These are phyloP conservation scores for Pichia sp. DNA, from an alignment of 1,139 yeast genomes.

Conservation along the genomic window DNA sequence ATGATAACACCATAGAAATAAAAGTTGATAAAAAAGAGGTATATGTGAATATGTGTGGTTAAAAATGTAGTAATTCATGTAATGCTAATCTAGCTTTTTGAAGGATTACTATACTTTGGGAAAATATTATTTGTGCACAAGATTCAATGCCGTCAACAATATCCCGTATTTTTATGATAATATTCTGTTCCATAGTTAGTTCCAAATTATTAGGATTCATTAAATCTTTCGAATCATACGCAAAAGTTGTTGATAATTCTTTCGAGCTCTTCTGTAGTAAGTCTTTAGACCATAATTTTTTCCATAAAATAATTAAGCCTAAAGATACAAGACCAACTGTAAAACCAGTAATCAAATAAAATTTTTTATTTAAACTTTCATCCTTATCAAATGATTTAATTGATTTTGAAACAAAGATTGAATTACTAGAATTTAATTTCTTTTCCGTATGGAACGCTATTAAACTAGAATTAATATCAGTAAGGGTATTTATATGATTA, in stretches of 20 bases:
- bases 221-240: background rate
- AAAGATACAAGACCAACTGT: constrained; percentile 27
- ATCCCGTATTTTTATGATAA: background rate
- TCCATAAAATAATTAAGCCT: constrained; percentile 24
- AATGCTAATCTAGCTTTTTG: constrained; percentile 6
- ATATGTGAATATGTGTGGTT: background rate
- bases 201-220: background rate
- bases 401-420: background rate
- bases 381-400: background rate
- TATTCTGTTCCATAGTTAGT: background rate
- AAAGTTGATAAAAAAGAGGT: background rate
- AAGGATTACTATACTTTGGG: constrained; percentile 3
- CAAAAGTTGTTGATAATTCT: background rate
- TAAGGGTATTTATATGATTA: constrained; percentile 1
- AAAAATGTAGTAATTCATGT: constrained; percentile 1
- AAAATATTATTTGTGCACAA: constrained; percentile 2
- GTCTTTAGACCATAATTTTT: constrained; percentile 12
- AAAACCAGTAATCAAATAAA: constrained; percentile 22
- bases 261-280: background rate
- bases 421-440: background rate
- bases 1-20: background rate
- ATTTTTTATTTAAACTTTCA: constrained; percentile 1
- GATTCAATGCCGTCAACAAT: constrained; percentile 1
- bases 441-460: constrained; percentile 10
- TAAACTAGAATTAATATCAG: constrained; percentile 21